phyloP scores from a whole-genome alignment of 305 asterid genomes.

The Solanum hybrid region DNA sequence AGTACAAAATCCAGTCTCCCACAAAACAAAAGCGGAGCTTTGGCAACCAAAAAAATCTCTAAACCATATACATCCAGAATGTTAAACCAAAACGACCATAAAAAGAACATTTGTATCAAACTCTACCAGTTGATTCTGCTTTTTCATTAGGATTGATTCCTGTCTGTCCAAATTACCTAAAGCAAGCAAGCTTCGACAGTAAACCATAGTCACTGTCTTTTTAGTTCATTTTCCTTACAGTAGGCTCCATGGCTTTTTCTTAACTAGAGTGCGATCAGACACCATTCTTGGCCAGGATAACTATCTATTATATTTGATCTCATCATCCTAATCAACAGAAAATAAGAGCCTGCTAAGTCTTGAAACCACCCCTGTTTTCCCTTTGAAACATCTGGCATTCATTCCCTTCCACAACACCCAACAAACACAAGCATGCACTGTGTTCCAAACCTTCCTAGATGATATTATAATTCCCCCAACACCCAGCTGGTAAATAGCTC shows the following conservation, averaged over 20 bases:
- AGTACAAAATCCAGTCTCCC: neutral
- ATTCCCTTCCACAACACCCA: neutral
- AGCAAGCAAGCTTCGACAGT: neutral
- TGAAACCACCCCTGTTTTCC: neutral
- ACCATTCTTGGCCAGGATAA: neutral
- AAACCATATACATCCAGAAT: neutral
- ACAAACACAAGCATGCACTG: neutral
- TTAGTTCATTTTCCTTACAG: neutral
- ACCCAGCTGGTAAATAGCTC: neutral
- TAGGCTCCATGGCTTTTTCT: neutral
- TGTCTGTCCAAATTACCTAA: neutral
- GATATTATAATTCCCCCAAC: neutral
- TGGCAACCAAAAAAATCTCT: neutral
- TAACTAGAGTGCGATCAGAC: neutral
- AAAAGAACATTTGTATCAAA: neutral
- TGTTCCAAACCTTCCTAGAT: neutral
- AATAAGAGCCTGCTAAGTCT: neutral
- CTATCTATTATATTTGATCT: neutral
- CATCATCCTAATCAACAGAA: neutral
- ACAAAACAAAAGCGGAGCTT: neutral
- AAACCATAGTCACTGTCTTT: neutral
- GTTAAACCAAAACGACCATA: neutral
- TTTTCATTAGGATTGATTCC: neutral
- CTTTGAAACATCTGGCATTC: neutral
- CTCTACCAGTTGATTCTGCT: neutral